Conservation (phyloP, 164 flowering plant species). For the Umbellularia californica region DNA sequence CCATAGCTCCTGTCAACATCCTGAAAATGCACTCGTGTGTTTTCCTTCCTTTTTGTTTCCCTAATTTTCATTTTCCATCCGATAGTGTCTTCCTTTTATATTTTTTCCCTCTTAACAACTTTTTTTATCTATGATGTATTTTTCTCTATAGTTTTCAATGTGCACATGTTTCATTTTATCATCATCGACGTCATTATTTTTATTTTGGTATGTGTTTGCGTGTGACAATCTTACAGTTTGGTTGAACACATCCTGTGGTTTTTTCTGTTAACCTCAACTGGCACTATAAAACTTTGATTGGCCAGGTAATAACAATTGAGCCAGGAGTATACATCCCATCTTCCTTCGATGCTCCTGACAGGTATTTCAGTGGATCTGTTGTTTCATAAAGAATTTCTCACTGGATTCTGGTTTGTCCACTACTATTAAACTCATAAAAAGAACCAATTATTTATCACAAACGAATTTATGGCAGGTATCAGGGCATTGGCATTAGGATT, state of each 20-base stretch:
- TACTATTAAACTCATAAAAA: not conserved
- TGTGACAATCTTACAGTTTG: not conserved
- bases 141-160: not conserved
- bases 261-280: not conserved
- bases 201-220: not conserved
- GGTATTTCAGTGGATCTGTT: slow-evolving; percentile 33
- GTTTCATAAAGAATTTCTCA: not conserved
- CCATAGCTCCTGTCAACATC: not conserved
- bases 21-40: not conserved
- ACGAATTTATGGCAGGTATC: slow-evolving; percentile 41
- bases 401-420: not conserved
- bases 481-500: slow-evolving; percentile 88
- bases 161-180: not conserved
- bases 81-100: not conserved
- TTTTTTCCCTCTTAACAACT: not conserved
- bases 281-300: slow-evolving; percentile 5
- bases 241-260: not conserved
- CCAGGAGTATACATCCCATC: slow-evolving; percentile 89
- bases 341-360: slow-evolving; percentile 52
- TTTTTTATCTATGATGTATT: no score
- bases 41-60: not conserved
- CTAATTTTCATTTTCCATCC: not conserved
- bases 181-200: no score
- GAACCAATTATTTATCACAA: not conserved
- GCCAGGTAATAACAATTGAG: slow-evolving; percentile 91